These are phyloP conservation scores for Ilex paraguariensis DNA, from an alignment of 305 asterid genomes.

Conservation along the genomic window DNA sequence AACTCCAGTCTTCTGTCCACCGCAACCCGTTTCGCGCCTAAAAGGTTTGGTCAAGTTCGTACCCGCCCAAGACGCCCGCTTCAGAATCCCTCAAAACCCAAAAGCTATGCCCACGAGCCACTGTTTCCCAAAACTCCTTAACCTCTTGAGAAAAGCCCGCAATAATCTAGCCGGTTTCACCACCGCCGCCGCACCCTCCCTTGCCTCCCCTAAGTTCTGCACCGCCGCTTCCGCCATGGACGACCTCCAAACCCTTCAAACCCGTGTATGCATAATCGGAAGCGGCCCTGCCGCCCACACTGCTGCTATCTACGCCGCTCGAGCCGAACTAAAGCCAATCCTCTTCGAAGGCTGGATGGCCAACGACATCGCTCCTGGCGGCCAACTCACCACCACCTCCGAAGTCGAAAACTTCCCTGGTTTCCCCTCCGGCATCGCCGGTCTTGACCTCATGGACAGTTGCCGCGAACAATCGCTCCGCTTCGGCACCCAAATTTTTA, in stretches of 20 bases:
- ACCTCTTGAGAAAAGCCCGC: slow-evolving; percentile 41
- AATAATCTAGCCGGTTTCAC: slow-evolving; percentile 44
- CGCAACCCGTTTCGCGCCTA: too few species aligned
- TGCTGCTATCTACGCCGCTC: slow-evolving; percentile 90
- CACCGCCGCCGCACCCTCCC: slow-evolving; percentile 26
- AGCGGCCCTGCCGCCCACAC: slow-evolving; percentile 97
- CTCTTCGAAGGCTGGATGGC: slow-evolving; percentile 97
- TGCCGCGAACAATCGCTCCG: slow-evolving; percentile 63
- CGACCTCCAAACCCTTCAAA: slow-evolving; percentile 34
- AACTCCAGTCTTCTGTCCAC: too few species aligned
- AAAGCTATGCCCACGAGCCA: not conserved
- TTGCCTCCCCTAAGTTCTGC: slow-evolving; percentile 32
- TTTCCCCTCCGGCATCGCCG: slow-evolving; percentile 73
- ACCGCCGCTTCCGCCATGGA: slow-evolving; percentile 46
- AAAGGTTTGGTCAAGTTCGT: too few species aligned
- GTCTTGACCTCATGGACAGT: slow-evolving; percentile 61
- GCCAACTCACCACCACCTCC: slow-evolving; percentile 87
- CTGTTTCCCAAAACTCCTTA: slow-evolving; percentile 37
- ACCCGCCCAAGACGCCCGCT: too few species aligned
- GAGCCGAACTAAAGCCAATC: slow-evolving; percentile 79
- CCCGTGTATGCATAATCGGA: slow-evolving; percentile 83
- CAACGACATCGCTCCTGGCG: slow-evolving; percentile 91
- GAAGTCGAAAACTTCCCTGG: slow-evolving; percentile 96
- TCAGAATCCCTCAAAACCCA: too few species aligned
- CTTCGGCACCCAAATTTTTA: slow-evolving; percentile 59